These are phyloP conservation scores for Hypoxylon sp. DNA, from an alignment of 2,329 filamentous ascomycete species.

Conservation along the genomic window DNA sequence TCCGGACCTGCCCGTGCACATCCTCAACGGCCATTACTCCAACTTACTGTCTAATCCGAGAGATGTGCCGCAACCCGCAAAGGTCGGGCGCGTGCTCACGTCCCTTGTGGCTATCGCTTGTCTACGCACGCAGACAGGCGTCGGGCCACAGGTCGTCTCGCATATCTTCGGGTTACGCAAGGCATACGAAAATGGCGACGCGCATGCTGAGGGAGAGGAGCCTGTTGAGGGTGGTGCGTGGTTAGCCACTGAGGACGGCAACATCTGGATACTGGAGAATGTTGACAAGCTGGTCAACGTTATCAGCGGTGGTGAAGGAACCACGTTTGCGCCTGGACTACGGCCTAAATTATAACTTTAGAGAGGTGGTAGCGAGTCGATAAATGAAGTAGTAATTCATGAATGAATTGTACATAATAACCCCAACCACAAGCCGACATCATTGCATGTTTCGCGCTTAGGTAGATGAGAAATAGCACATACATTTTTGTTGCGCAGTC, in stretches of 20 bases:
- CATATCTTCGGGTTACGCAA: conserved; percentile 87
- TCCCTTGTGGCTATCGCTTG: conserved; percentile 81
- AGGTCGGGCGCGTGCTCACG: conserved; percentile 78
- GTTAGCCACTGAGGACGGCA: conserved; percentile 75
- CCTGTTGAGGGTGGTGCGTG: conserved; percentile 66
- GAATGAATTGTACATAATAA: conserved; percentile 6
- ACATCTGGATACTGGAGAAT: conserved; percentile 71
- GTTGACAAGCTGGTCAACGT: conserved; percentile 70
- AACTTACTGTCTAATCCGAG: conserved; percentile 78
- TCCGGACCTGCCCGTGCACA: conserved; percentile 85
- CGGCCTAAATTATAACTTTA: conserved; percentile 57
- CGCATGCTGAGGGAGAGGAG: conserved; percentile 62
- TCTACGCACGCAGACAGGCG: conserved; percentile 82
- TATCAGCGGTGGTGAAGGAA: conserved; percentile 59
- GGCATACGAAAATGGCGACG: conserved; percentile 74
- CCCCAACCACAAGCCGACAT: conserved; percentile 2
- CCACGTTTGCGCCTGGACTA: conserved; percentile 68
- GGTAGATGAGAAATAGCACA: conserved; percentile 1
- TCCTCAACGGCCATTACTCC: conserved; percentile 80
- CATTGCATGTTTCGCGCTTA: neutral
- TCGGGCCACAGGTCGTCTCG: conserved; percentile 83
- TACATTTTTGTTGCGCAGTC: neutral
- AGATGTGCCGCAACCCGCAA: conserved; percentile 55
- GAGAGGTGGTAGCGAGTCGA: neutral
- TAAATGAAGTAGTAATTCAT: neutral